Evolutionary conservation across 2,329 filamentous ascomycete genomes (phyloP).

Genomic region (Neopestalotiopsis clavispora): DNA sequence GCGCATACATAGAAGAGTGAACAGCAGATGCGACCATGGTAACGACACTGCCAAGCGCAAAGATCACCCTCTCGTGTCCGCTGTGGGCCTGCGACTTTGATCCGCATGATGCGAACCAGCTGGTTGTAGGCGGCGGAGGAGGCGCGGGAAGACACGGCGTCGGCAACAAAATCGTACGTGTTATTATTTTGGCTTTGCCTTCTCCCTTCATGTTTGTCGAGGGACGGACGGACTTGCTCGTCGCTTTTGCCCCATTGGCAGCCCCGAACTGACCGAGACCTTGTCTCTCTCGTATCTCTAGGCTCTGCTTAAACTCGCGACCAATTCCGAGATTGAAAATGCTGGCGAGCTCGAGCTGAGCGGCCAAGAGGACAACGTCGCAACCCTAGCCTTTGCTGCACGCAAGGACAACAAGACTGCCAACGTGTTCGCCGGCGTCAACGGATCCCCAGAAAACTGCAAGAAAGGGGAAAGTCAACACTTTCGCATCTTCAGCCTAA

Average conservation of each 20-base stretch:
- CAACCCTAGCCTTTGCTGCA: constrained; percentile 73
- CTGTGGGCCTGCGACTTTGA: constrained; percentile 90
- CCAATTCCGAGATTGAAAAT: constrained; percentile 66
- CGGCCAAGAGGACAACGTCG: constrained; percentile 86
- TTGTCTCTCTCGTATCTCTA: constrained; percentile 35
- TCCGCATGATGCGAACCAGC: constrained; percentile 73
- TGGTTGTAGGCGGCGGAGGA: constrained; percentile 87
- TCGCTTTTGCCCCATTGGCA: background rate
- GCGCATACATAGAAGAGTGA: background rate
- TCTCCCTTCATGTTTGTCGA: constrained; percentile 19
- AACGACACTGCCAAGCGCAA: constrained; percentile 52
- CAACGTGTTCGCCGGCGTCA: constrained; percentile 77
- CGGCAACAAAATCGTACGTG: constrained; percentile 80
- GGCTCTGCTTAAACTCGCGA: constrained; percentile 75
- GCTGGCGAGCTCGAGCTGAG: constrained; percentile 78
- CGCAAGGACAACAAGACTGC: constrained; percentile 60
- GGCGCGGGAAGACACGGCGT: constrained; percentile 82
- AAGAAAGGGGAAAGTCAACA: constrained; percentile 82
- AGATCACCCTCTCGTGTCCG: constrained; percentile 77
- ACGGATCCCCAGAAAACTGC: constrained; percentile 75
- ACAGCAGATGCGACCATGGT: constrained; percentile 28
- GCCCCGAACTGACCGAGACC: background rate
- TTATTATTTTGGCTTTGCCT: background rate
- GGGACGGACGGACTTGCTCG: background rate
- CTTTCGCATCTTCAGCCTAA: constrained; percentile 75